A percentile compares a stretch with the other conserved stretches of the same genome.
Conservation (phyloP, 2,329 filamentous ascomycete genomes). For the Cordyceps tenuipes region DNA sequence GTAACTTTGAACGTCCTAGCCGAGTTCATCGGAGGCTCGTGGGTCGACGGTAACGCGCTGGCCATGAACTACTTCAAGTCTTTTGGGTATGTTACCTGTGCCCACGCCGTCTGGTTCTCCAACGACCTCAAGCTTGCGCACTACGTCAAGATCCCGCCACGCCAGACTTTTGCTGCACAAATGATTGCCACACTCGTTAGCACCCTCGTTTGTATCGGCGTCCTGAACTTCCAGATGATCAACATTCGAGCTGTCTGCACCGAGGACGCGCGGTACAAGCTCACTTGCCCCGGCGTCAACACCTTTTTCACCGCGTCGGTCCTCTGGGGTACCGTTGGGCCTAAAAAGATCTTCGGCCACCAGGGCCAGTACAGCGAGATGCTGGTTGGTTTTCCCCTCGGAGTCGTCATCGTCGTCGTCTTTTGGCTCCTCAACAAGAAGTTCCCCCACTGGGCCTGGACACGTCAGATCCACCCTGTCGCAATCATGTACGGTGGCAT, state of each 20-base stretch:
- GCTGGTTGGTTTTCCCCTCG: slow-evolving; percentile 42
- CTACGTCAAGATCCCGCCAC: slow-evolving; percentile 54
- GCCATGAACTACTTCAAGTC: slow-evolving; percentile 49
- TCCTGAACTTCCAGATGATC: slow-evolving; percentile 42
- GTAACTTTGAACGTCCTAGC: slow-evolving; percentile 45
- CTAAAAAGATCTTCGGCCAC: slow-evolving; percentile 40
- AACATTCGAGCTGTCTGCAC: slow-evolving; percentile 43
- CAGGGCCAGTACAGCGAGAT: slow-evolving; percentile 40
- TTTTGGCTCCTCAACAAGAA: slow-evolving; percentile 32
- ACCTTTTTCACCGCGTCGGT: slow-evolving; percentile 50
- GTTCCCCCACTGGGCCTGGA: slow-evolving; percentile 32
- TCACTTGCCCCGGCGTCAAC: slow-evolving; percentile 44
- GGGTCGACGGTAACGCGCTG: slow-evolving; percentile 40
- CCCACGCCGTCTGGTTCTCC: slow-evolving; percentile 43
- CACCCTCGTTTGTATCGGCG: slow-evolving; percentile 41
- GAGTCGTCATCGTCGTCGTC: slow-evolving; percentile 35
- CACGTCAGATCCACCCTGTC: slow-evolving; percentile 39
- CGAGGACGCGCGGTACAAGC: slow-evolving; percentile 35
- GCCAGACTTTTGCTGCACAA: slow-evolving; percentile 50
- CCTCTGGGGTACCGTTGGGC: slow-evolving; percentile 47
- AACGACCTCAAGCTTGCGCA: slow-evolving; percentile 42
- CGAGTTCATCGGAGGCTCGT: slow-evolving; percentile 45
- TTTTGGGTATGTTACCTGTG: slow-evolving; percentile 41
- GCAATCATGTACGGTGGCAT: slow-evolving; percentile 39
- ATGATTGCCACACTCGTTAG: slow-evolving; percentile 48